Evolutionary conservation across 352 stramenopile genomes (phyloP).

Genomic region (Globisporangium acanthophoron): DNA sequence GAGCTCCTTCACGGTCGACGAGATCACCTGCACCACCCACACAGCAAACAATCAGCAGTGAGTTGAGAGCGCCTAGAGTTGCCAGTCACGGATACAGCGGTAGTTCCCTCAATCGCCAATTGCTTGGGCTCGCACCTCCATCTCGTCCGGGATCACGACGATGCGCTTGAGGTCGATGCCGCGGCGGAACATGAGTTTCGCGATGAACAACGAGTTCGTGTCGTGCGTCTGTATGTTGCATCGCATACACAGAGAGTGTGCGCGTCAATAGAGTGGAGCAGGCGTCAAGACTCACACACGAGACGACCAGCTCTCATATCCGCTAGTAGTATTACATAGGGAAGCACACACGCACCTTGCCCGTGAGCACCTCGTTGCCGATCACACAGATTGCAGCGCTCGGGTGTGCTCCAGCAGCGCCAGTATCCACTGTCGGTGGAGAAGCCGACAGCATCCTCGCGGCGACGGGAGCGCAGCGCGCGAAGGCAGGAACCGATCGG

Average conservation of each 20-base stretch:
- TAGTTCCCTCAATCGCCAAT: too few relatives aligned
- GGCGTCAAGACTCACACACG: too few relatives aligned
- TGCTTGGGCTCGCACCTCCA: slow-evolving; percentile 30
- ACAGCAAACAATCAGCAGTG: too few relatives aligned
- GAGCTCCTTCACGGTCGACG: slow-evolving; percentile 64
- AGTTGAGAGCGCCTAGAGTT: not conserved
- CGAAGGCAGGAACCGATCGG: too few relatives aligned
- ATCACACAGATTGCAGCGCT: slow-evolving; percentile 76
- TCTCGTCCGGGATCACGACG: slow-evolving; percentile 74
- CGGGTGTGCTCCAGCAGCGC: slow-evolving; percentile 10
- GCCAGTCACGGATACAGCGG: too few relatives aligned
- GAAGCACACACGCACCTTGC: slow-evolving; percentile 40
- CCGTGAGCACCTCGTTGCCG: slow-evolving; percentile 79
- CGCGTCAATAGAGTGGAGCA: not conserved
- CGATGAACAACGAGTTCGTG: slow-evolving; percentile 81
- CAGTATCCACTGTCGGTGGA: too few relatives aligned
- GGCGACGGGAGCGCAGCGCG: too few relatives aligned
- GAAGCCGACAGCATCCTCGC: too few relatives aligned
- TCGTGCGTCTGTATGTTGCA: slow-evolving; percentile 54
- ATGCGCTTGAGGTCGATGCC: slow-evolving; percentile 76
- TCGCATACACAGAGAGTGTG: too few relatives aligned
- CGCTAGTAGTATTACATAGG: too few relatives aligned
- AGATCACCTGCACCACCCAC: slow-evolving; percentile 35
- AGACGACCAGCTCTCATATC: too few relatives aligned
- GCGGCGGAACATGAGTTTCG: slow-evolving; percentile 74